A percentile compares a stretch with the other conserved stretches of the same genome.
Evolutionary conservation across 441 rosid genomes (phyloP).

Genomic region (Adansonia rubrostipa): DNA sequence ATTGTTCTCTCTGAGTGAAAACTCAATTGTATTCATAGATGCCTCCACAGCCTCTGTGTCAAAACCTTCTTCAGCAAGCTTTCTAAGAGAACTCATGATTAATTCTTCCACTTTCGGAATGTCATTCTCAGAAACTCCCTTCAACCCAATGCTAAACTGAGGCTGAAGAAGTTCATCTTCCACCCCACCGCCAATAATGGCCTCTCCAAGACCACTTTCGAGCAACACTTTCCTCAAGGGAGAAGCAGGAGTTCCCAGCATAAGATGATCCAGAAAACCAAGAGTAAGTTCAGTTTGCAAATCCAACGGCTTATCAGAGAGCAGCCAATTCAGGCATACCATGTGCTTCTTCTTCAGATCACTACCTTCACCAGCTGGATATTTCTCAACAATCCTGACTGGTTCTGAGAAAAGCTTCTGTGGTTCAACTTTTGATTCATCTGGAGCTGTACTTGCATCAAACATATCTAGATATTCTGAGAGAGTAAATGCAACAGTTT

Average conservation of each 20-base stretch:
- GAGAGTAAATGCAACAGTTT: constrained; percentile 22
- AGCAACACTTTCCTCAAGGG: constrained; percentile 87
- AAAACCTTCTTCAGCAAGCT: constrained; percentile 84
- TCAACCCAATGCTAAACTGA: constrained; percentile 90
- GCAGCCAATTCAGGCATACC: constrained; percentile 95
- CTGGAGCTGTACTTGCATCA: constrained; percentile 68
- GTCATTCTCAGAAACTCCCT: constrained; percentile 77
- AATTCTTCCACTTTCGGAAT: constrained; percentile 80
- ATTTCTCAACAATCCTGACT: constrained; percentile 73
- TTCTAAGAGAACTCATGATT: constrained; percentile 65
- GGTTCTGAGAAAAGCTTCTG: constrained; percentile 81
- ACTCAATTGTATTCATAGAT: constrained; percentile 96
- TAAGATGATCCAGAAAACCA: constrained; percentile 86
- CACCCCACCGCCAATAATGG: constrained; percentile 86
- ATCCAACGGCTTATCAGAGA: constrained; percentile 81
- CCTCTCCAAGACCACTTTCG: constrained; percentile 94
- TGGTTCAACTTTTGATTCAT: constrained; percentile 59
- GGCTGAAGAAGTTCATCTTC: constrained; percentile 96
- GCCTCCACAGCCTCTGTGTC: constrained; percentile 88
- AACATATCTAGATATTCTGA: constrained; percentile 86
- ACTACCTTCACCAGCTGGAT: constrained; percentile 81
- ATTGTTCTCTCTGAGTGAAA: constrained; percentile 92
- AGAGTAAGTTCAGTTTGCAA: constrained; percentile 85
- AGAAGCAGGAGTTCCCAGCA: constrained; percentile 96
- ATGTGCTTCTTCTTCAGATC: constrained; percentile 82